These are phyloP conservation scores for Skeletonema tropicum DNA, from an alignment of 108 stramenopile species.

Conservation along the genomic window DNA sequence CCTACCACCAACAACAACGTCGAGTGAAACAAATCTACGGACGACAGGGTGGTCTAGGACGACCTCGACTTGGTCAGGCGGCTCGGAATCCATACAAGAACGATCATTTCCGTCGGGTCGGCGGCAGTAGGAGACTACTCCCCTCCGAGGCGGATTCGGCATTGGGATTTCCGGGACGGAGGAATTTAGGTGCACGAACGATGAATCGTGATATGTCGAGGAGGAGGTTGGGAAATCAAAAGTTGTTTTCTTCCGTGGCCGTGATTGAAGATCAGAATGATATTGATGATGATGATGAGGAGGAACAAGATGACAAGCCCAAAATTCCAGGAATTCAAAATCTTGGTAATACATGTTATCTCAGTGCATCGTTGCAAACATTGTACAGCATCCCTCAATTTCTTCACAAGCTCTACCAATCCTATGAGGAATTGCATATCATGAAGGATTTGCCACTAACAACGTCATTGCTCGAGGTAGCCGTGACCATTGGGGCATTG, in stretches of 20 bases:
- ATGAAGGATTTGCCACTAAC: constrained; percentile 45
- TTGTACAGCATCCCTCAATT: constrained; percentile 57
- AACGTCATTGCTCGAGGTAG: constrained; percentile 42
- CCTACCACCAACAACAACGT: too few species aligned
- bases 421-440: constrained; percentile 4
- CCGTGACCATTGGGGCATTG: constrained; percentile 37
- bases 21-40: background rate
- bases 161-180: background rate
- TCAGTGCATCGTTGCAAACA: constrained; percentile 80
- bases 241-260: too few species aligned
- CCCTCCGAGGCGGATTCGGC: background rate
- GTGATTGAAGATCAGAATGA: constrained; percentile 13
- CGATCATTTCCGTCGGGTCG: background rate
- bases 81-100: background rate
- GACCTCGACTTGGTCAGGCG: background rate
- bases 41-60: background rate
- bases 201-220: background rate
- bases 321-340: constrained; percentile 60
- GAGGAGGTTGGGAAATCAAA: background rate
- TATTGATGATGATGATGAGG: background rate
- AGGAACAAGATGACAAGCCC: background rate
- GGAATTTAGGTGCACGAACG: background rate
- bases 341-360: constrained; percentile 86
- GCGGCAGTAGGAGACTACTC: too few species aligned
- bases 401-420: constrained; percentile 32